Evolutionary conservation across 495 filamentous ascomycete species (phyloP), one percentile per base, ranked within the genome.

Genomic region (Aspergillus nanangensis): DNA sequence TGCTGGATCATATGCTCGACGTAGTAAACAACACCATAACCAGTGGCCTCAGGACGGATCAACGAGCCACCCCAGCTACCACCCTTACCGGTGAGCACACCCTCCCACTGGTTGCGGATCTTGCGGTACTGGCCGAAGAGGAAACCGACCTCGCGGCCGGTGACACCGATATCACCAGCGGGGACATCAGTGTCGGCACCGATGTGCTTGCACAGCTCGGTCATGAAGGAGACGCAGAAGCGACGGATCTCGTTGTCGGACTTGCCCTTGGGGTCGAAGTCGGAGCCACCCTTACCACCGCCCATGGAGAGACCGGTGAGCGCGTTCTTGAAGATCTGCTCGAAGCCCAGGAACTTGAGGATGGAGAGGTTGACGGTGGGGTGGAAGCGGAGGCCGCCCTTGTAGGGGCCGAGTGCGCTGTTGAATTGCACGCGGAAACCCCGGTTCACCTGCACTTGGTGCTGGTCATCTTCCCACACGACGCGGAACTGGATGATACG

Each of bases 321-420:
- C 52, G 93, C 93, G 90, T 98, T 98, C 84, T 98, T 98, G 80
- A 98, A 96, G 73, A 89, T 93, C 79, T 98, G 93, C 84, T 98
- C 93, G 66, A 97, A 96, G 44, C 92, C 93, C 57, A 98, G 78
- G 78, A 97, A 97, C 76, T 98, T 98, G 52, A 98, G 79, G 62
- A 98, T 91, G 54, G 88, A 94, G 48, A 98, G 78, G 76, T 98
- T 98, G 71, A 98, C 93, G 13, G 87, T 81, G 43, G 92, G 93
- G 66, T 98, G 93, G 76, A 98, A 92, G 45, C 93, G 78, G 53
- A 97, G 83, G 61, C 93, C 93, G 52, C 93, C 93, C 79, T 98
- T 98, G 84, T 95, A 98, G 27, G 93, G 93, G 41, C 93, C 93
- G 22, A 98, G 83, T 40, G 93, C 93, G 15, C 88, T 95, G 79